Conservation (phyloP, 768 basidiomycete genomes). For the Gautieria morchelliformis region DNA sequence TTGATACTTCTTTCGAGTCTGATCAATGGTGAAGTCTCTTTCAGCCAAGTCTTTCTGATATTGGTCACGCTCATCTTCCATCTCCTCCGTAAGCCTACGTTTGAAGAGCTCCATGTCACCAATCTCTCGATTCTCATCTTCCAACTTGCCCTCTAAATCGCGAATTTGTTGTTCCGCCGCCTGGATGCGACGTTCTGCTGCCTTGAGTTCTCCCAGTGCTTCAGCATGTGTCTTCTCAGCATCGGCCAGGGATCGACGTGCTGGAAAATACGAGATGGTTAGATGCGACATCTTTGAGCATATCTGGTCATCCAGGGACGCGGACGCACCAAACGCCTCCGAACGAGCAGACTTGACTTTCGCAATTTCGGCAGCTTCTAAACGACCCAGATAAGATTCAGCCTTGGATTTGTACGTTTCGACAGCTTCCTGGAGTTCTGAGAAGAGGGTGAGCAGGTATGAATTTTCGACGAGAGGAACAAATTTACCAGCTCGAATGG, state of each 20-base stretch:
- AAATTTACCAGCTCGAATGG: constrained; percentile 45
- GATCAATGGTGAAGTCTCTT: constrained; percentile 67
- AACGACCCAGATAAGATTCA: constrained; percentile 43
- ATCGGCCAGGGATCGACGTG: constrained; percentile 51
- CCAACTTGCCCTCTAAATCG: constrained; percentile 54
- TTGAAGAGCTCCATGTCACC: constrained; percentile 56
- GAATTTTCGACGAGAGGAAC: background rate
- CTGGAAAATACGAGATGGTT: constrained; percentile 24
- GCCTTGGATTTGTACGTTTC: constrained; percentile 60
- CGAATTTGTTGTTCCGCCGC: constrained; percentile 41
- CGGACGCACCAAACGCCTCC: constrained; percentile 47
- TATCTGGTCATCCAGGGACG: background rate
- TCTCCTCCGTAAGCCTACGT: constrained; percentile 60
- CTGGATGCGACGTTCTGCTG: constrained; percentile 38
- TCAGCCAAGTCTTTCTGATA: constrained; percentile 75
- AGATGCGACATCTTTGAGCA: background rate
- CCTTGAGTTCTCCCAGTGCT: constrained; percentile 41
- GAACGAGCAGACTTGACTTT: constrained; percentile 54
- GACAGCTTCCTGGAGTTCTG: constrained; percentile 55
- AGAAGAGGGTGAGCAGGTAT: background rate
- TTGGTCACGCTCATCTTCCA: constrained; percentile 70
- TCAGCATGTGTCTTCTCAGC: constrained; percentile 49
- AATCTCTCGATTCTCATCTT: constrained; percentile 58
- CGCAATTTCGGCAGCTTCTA: constrained; percentile 62
- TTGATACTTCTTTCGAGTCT: constrained; percentile 83